phyloP scores from a whole-genome alignment of 441 rosid species.

The Adansonia madagascariensis region DNA sequence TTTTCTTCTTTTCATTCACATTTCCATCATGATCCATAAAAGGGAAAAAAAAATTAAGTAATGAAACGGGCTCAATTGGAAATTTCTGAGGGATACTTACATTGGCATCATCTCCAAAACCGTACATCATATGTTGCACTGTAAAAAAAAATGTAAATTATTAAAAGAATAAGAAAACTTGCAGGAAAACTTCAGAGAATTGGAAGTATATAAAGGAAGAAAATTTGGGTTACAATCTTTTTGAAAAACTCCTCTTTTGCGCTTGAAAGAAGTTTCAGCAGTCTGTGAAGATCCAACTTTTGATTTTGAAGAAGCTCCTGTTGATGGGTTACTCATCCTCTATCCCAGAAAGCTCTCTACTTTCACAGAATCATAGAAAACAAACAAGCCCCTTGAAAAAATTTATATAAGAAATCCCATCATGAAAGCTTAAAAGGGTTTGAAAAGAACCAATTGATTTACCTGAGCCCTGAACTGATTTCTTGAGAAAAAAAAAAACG shows the following conservation, averaged over 20 bases:
- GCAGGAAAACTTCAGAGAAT: background rate
- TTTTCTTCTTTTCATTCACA: background rate
- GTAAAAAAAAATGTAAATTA: constrained; percentile 21
- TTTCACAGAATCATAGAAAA: background rate
- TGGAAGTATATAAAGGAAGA: background rate
- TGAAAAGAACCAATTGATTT: background rate
- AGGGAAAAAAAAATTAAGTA: background rate
- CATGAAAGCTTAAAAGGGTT: background rate
- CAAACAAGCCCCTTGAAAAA: background rate
- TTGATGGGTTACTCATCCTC: constrained; percentile 44
- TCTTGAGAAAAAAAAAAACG: background rate
- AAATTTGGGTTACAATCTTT: constrained; percentile 69
- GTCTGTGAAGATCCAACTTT: constrained; percentile 63
- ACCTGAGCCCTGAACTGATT: background rate
- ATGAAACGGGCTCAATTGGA: background rate
- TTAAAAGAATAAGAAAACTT: background rate
- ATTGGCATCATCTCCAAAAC: constrained; percentile 87
- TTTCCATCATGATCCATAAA: background rate
- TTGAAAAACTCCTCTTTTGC: constrained; percentile 81
- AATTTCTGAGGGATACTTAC: constrained; percentile 44
- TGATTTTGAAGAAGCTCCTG: constrained; percentile 53
- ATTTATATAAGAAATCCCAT: background rate
- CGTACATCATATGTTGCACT: constrained; percentile 99
- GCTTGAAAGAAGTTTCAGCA: constrained; percentile 67
- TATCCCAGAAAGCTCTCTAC: background rate